Conservation (phyloP, 2,329 filamentous ascomycete species). For the Lasiodiplodia gonubiensis region DNA sequence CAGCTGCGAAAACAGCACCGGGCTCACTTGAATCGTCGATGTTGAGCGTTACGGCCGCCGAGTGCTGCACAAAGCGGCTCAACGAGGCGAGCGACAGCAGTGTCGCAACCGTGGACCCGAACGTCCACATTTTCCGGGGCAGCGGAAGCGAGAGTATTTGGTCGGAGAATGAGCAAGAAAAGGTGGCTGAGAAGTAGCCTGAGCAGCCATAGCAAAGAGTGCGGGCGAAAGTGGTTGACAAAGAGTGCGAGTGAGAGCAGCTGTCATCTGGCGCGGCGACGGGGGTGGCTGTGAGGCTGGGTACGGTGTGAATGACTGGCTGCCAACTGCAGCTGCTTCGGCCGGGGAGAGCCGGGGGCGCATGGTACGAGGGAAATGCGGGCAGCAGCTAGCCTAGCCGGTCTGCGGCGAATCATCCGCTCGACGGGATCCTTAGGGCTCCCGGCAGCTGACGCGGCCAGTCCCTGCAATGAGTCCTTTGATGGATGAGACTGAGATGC, state of each 20-base stretch:
- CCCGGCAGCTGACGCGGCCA: slow-evolving; percentile 11
- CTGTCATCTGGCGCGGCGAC: neutral
- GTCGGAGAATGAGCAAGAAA: neutral
- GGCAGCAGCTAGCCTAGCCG: neutral
- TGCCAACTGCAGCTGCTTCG: neutral
- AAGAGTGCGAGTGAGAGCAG: neutral
- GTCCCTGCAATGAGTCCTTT: neutral
- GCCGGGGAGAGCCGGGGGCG: neutral
- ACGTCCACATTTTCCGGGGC: neutral
- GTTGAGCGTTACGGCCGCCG: slow-evolving; percentile 10
- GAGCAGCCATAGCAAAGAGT: neutral
- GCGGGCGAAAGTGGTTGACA: neutral
- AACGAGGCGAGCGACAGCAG: slow-evolving; percentile 7
- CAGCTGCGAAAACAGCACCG: too few species aligned
- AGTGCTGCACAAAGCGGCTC: neutral
- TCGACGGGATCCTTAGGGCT: neutral
- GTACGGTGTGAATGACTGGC: neutral
- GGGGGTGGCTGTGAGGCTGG: slow-evolving; percentile 22
- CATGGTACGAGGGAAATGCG: slow-evolving; percentile 9
- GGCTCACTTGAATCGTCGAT: slow-evolving; percentile 16
- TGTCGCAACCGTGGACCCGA: neutral
- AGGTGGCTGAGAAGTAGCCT: too few species aligned
- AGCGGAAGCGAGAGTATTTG: neutral
- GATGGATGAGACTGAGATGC: neutral
- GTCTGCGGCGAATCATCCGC: neutral